A percentile compares a stretch with the other conserved stretches of the same genome.
phyloP scores from a whole-genome alignment of 2,329 filamentous ascomycete species.

The Alternaria incomplexa region DNA sequence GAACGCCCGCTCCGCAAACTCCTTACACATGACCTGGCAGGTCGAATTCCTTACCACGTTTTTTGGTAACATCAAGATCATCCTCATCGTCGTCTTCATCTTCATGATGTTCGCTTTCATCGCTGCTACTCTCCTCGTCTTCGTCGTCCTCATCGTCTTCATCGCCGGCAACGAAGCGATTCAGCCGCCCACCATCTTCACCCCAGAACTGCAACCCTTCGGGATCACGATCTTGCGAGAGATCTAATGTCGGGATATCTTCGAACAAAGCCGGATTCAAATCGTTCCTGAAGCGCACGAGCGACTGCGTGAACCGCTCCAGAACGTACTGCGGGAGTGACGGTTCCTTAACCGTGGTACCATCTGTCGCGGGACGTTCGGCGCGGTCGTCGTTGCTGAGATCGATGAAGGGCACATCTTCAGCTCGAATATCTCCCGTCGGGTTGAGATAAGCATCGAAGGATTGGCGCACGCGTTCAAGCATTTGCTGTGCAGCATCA shows the following conservation, averaged over 20 bases:
- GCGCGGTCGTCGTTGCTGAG: slow-evolving; percentile 46
- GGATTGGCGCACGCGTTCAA: slow-evolving; percentile 46
- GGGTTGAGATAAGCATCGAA: slow-evolving; percentile 54
- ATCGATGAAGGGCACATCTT: slow-evolving; percentile 45
- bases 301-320: slow-evolving; percentile 52
- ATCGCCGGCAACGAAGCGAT: slow-evolving; percentile 28
- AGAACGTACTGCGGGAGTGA: slow-evolving; percentile 55
- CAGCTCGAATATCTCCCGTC: slow-evolving; percentile 39
- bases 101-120: slow-evolving; percentile 43
- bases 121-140: slow-evolving; percentile 42
- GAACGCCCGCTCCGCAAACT: slow-evolving; percentile 18
- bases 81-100: slow-evolving; percentile 39
- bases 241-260: slow-evolving; percentile 39
- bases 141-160: slow-evolving; percentile 40
- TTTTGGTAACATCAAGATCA: slow-evolving; percentile 30
- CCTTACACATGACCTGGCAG: slow-evolving; percentile 47
- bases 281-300: slow-evolving; percentile 56
- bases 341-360: slow-evolving; percentile 45
- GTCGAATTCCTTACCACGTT: slow-evolving; percentile 37
- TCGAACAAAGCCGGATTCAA: slow-evolving; percentile 44
- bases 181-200: slow-evolving; percentile 34
- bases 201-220: slow-evolving; percentile 44
- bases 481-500: slow-evolving; percentile 43
- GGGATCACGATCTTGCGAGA: slow-evolving; percentile 34
- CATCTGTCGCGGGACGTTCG: slow-evolving; percentile 42